Conservation (phyloP, 306 rosid species). For the Glycine tomentella region DNA sequence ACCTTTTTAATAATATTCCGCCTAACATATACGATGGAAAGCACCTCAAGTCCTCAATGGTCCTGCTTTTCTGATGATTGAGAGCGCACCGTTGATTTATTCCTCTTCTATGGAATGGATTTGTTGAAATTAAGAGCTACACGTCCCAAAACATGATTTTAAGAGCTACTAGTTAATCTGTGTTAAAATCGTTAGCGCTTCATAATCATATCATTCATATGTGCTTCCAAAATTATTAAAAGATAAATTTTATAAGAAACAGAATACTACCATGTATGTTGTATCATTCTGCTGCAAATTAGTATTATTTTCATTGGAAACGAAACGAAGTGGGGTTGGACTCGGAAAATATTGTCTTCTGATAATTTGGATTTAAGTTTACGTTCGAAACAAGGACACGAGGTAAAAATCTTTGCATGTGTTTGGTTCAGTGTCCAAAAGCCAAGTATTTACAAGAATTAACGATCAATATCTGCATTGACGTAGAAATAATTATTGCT, state of each 20-base stretch:
- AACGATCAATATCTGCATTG: no score
- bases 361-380: no score
- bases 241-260: neutral
- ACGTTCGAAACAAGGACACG: no score
- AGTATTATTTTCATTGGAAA: neutral
- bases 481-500: no score
- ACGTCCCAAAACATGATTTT: neutral
- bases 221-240: neutral
- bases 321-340: neutral
- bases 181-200: neutral
- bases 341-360: neutral
- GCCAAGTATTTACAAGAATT: no score
- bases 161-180: neutral
- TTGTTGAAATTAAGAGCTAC: constrained; percentile 3
- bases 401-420: no score
- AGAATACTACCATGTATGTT: neutral
- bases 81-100: neutral
- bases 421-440: no score
- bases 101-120: neutral
- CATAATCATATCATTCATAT: neutral
- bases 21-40: constrained; percentile 42
- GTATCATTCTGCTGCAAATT: neutral
- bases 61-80: constrained; percentile 3
- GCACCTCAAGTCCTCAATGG: neutral
- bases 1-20: constrained; percentile 44